These are phyloP conservation scores for Alternaria sp. DNA, from an alignment of 2,329 filamentous ascomycete genomes.

Conservation along the genomic window DNA sequence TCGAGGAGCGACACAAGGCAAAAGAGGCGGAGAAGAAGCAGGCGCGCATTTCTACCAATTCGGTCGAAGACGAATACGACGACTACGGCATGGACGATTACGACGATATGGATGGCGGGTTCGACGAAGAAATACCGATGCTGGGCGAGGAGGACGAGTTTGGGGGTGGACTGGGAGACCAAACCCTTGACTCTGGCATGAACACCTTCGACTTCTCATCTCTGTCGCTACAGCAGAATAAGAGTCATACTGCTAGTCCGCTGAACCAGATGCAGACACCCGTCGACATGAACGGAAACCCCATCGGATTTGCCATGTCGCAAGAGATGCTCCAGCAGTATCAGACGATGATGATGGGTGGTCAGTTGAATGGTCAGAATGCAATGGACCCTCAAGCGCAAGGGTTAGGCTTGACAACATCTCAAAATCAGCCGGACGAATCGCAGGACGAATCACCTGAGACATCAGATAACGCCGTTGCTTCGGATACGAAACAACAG, in stretches of 20 bases:
- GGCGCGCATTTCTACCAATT: slow-evolving; percentile 43
- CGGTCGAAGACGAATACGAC: slow-evolving; percentile 47
- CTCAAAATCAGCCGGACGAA: slow-evolving; percentile 12
- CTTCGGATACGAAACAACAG: slow-evolving; percentile 10
- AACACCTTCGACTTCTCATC: slow-evolving; percentile 44
- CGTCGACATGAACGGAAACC: slow-evolving; percentile 37
- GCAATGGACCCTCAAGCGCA: neutral
- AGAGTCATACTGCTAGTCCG: slow-evolving; percentile 13
- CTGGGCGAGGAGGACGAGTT: slow-evolving; percentile 46
- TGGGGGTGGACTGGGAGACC: slow-evolving; percentile 29
- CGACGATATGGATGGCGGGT: slow-evolving; percentile 61
- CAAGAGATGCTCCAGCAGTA: slow-evolving; percentile 30
- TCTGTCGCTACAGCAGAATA: slow-evolving; percentile 28
- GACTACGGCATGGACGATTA: slow-evolving; percentile 51
- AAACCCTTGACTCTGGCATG: slow-evolving; percentile 37
- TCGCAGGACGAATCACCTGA: slow-evolving; percentile 14
- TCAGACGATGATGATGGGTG: slow-evolving; percentile 9
- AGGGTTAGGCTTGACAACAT: slow-evolving; percentile 28
- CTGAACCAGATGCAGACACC: slow-evolving; percentile 35
- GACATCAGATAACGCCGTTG: slow-evolving; percentile 8
- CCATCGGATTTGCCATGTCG: slow-evolving; percentile 44
- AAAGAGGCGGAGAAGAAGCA: slow-evolving; percentile 65
- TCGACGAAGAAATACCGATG: slow-evolving; percentile 72
- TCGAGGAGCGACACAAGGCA: slow-evolving; percentile 75
- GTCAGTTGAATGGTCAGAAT: neutral